phyloP scores from a whole-genome alignment of 768 basidiomycete genomes.

The Termitomyces sp. region DNA sequence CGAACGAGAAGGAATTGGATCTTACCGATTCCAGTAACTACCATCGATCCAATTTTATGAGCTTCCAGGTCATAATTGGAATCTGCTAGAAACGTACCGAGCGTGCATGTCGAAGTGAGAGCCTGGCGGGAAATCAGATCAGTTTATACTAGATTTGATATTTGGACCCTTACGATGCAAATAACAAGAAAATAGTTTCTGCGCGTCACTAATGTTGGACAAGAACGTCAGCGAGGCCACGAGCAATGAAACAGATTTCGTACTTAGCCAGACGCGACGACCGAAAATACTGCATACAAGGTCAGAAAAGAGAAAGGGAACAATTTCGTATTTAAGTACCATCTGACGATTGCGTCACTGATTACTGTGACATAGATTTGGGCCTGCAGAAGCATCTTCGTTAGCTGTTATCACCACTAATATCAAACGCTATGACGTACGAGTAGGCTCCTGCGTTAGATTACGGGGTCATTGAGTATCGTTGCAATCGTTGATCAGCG shows the following conservation, averaged over 20 bases:
- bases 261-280: conserved; percentile 24
- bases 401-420: neutral
- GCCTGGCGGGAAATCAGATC: neutral
- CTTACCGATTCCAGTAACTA: conserved; percentile 18
- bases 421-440: conserved; percentile 5
- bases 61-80: neutral
- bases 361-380: conserved; percentile 13
- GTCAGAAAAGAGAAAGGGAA: neutral
- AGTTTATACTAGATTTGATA: neutral
- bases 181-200: conserved; percentile 13
- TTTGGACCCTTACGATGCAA: conserved; percentile 15
- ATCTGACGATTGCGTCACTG: conserved; percentile 27
- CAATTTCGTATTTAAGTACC: conserved; percentile 18
- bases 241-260: neutral
- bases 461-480: neutral
- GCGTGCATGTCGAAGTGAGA: conserved; percentile 12
- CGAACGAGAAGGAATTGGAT: neutral
- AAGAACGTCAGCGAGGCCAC: neutral
- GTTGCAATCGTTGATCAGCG: no score
- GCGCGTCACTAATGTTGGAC: conserved; percentile 13
- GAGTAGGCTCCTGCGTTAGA: conserved; percentile 6
- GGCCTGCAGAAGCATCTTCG: neutral
- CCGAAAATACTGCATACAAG: conserved; percentile 18
- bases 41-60: neutral
- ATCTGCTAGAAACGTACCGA: conserved; percentile 9